Base-by-base conservation (phyloP, 2,329 filamentous ascomycete species). In the Didymella exigua region DNA sequence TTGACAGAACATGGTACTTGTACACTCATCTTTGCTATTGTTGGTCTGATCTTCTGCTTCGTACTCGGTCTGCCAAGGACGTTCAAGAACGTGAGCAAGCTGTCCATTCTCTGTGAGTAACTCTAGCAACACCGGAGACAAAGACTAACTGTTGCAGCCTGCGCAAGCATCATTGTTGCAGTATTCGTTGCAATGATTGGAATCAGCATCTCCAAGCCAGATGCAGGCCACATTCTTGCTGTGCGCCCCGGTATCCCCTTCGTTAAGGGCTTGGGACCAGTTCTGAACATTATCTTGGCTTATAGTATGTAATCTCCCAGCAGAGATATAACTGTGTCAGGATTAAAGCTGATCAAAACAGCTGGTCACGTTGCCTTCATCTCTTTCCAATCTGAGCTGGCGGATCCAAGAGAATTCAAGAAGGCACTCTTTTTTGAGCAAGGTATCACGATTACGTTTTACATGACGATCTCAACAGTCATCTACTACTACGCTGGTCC, bases 311-410 rank as follows among this genome's bases (percentile, higher is more conserved):
- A 30, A 11, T n/a, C 5, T n/a, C 13, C 10, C 18, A 13, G 2
- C 8, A n/a, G 5, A 23, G 37, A 49, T 2, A 16, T 41, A 30
- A 29, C 51, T 3, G 19, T 33, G 9, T n/a, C 1, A 2, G 4
- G 44, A 0, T 38, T 5, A 4, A 23, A 19, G 16, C 49, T 59
- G 13, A 60, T 0, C 8, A 26, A 14, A 24, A 3, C 19, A 72
- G 77, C 75, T 49, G 85, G 85, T 29, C 86, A 88, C 66, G 84
- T 86, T n/a, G 86, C 85, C 58, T 89, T 89, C 76, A 89, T 89
- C 72, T 81, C 79, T 58, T 82, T 90, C 68, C 84, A 87, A 65
- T 80, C 81, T 34, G 87, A 90, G 71, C 79, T 90, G 69, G 81
- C 82, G 65, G 77, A 84, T 41, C 86, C 87, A 1, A 73, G 77